These are phyloP conservation scores for Backusella morwellensis DNA, from an alignment of 192 early-diverging fungal genomes.

Conservation along the genomic window DNA sequence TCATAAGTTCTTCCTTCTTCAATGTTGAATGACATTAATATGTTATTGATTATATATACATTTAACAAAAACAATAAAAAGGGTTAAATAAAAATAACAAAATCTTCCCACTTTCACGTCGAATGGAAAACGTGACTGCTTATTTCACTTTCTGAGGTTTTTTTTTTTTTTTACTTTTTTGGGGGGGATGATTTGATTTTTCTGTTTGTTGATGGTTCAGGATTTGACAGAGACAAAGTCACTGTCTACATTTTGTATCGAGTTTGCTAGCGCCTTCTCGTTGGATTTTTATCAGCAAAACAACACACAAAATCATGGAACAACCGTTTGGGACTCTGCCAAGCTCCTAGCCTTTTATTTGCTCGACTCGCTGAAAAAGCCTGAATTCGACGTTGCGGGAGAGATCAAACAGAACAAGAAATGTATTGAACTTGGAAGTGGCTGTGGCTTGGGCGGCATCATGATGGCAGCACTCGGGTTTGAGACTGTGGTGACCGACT, in stretches of 20 bases:
- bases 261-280: background rate
- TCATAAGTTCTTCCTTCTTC: conserved; percentile 6
- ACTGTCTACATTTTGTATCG: background rate
- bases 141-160: background rate
- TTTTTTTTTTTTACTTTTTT: background rate
- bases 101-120: background rate
- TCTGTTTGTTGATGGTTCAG: background rate
- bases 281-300: conserved; percentile 26
- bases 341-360: conserved; percentile 22
- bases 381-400: background rate
- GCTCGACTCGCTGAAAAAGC: conserved; percentile 10
- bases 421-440: conserved; percentile 36
- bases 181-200: background rate
- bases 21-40: background rate
- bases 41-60: background rate
- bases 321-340: conserved; percentile 35
- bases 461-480: conserved; percentile 30
- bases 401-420: background rate
- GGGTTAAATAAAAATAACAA: background rate
- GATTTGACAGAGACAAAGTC: conserved; percentile 1
- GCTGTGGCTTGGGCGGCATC: conserved; percentile 33
- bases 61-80: background rate
- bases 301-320: conserved; percentile 32
- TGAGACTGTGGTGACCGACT: conserved; percentile 27
- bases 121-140: background rate